Evolutionary conservation across 2,329 filamentous ascomycete species (phyloP).

Genomic region (Cercospora sp.): DNA sequence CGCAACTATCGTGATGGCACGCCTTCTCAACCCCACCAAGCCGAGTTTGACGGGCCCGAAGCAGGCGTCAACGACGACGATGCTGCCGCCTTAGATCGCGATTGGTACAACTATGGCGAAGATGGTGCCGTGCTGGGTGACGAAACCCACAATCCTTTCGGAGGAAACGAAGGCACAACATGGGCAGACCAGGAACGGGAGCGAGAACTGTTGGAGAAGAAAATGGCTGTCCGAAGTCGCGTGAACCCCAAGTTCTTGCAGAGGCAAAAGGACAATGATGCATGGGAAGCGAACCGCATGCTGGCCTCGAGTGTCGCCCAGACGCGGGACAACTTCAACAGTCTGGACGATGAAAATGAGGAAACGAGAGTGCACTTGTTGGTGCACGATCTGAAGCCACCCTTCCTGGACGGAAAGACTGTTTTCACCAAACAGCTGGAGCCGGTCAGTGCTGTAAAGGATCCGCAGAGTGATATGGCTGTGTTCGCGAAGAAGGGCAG

Average conservation of each 20-base stretch:
- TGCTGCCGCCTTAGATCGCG: constrained; percentile 74
- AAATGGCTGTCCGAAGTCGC: constrained; percentile 52
- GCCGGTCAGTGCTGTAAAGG: constrained; percentile 86
- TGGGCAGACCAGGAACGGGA: constrained; percentile 77
- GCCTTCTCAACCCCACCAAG: constrained; percentile 49
- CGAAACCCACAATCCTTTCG: constrained; percentile 90
- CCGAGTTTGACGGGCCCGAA: constrained; percentile 64
- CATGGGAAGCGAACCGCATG: constrained; percentile 99
- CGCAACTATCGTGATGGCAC: constrained; percentile 27
- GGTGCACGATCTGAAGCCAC: constrained; percentile 89
- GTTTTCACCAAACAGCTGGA: constrained; percentile 98
- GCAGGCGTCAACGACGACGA: constrained; percentile 65
- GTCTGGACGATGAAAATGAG: constrained; percentile 85
- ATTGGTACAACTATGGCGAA: constrained; percentile 91
- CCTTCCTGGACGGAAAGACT: constrained; percentile 90
- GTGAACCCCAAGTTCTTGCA: constrained; percentile 72
- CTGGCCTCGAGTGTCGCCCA: constrained; percentile 94
- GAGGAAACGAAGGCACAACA: constrained; percentile 65
- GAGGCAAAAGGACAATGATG: constrained; percentile 91
- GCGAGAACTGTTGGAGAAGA: constrained; percentile 74
- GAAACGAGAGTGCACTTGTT: constrained; percentile 84
- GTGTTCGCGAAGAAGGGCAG: constrained; percentile 96
- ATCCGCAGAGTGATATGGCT: constrained; percentile 97
- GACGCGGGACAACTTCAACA: constrained; percentile 68
- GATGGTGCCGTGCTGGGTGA: constrained; percentile 81